Evolutionary conservation across 371 early-diverging fungal genomes (phyloP), one percentile per base, ranked within the genome.

Genomic region (Mycotypha africana): DNA sequence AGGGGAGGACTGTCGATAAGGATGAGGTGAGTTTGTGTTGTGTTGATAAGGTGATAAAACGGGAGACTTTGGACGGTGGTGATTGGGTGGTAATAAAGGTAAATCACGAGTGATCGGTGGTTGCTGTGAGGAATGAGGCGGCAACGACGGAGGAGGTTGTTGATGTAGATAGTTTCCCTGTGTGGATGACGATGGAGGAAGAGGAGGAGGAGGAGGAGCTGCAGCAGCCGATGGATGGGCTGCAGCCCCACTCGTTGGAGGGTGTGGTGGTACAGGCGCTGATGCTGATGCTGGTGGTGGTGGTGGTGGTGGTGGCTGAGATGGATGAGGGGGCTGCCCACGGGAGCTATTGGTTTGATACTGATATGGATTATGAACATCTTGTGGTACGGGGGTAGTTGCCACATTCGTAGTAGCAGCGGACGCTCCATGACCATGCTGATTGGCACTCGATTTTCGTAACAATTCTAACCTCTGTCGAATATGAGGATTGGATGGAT

Each of bases 401-500:
- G 37, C 38, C 16, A 45, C 30, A n/a, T n/a, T n/a, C n/a, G n/a
- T n/a, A n/a, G n/a, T n/a, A n/a, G n/a, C n/a, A n/a, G n/a, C n/a
- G n/a, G n/a, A n/a, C n/a, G n/a, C n/a, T n/a, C n/a, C n/a, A n/a
- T n/a, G n/a, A n/a, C n/a, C n/a, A 28, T 31, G 36, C 24, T 14
- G 44, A 20, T 41, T 19, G n/a, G 41, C 23, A 22, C 22, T 42
- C 1, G 60, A 51, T 37, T 54, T 55, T 33, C 51, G 42, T 21
- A 60, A 45, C 1, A 60, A 14, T 21, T 74, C 76, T 8, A 93
- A 61, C 11, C 91, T 71, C 60, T 92, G 89, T 61, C 88, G 86
- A 25, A 95, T 91, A 44, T 85, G 82, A 3, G 83, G 51, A 41
- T 67, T 72, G 9, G 44, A 66, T 0, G 94, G 95, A 58, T 96